Percentiles rank a stretch among this genome's conserved stretches.
phyloP scores from a whole-genome alignment of 495 filamentous ascomycete genomes.

The Talaromyces ruber region DNA sequence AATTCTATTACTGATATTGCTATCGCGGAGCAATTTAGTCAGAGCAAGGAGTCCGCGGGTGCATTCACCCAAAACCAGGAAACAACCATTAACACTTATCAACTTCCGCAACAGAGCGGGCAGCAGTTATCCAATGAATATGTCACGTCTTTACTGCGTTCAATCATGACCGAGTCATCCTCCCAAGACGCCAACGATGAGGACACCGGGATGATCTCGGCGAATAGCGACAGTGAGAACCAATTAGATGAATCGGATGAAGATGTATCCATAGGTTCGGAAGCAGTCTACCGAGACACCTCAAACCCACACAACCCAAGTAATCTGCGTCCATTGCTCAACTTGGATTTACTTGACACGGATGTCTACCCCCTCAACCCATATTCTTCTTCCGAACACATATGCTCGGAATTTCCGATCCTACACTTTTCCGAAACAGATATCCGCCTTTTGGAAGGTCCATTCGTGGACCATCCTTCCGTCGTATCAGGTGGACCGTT shows the following conservation, averaged over 20 bases:
- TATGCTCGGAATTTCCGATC: slow-evolving; percentile 29
- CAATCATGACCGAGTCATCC: background rate
- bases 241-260: background rate
- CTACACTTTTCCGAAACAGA: slow-evolving; percentile 51
- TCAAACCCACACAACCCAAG: background rate
- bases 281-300: background rate
- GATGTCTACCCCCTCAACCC: background rate
- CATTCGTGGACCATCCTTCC: slow-evolving; percentile 31
- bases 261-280: background rate
- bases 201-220: background rate
- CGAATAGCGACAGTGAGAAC: background rate
- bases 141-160: background rate
- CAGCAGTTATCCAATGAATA: background rate
- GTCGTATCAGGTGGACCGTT: slow-evolving; percentile 41
- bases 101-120: background rate
- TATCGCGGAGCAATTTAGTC: background rate
- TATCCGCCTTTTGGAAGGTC: slow-evolving; percentile 46
- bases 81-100: background rate
- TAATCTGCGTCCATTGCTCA: background rate
- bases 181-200: background rate
- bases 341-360: background rate
- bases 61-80: background rate
- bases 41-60: background rate
- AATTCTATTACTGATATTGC: too few relatives aligned
- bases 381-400: slow-evolving; percentile 9